Evolutionary conservation across 345 rosid genomes (phyloP).

Genomic region (Eucalyptus curtisii): DNA sequence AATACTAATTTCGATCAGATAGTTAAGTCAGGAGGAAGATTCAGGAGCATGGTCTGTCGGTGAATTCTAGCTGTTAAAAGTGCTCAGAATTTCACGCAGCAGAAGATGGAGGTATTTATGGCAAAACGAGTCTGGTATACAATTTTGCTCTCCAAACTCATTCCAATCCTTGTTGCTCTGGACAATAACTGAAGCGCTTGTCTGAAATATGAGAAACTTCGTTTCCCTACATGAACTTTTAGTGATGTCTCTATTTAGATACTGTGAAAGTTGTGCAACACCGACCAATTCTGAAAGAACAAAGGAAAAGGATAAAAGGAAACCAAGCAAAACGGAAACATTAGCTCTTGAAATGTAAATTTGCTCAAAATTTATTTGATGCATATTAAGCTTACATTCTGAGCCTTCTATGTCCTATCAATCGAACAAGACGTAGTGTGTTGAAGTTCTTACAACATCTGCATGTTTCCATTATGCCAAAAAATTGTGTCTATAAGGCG

Average conservation of each 20-base stretch:
- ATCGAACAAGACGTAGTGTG: neutral
- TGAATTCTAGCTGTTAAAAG: neutral
- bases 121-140: neutral
- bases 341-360: neutral
- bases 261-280: neutral
- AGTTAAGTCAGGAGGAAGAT: neutral
- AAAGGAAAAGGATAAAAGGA: neutral
- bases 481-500: neutral
- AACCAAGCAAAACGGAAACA: neutral
- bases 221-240: neutral
- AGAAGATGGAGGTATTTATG: neutral
- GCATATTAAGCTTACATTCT: neutral
- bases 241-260: neutral
- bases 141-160: neutral
- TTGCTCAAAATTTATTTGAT: neutral
- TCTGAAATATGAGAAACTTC: neutral
- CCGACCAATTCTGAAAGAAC: neutral
- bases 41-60: neutral
- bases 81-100: neutral
- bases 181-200: neutral
- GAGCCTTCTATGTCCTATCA: neutral
- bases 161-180: neutral
- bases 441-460: neutral
- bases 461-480: neutral
- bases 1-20: neutral